Evolutionary conservation across 495 filamentous ascomycete genomes (phyloP).

Genomic region (Tuber borchii): DNA sequence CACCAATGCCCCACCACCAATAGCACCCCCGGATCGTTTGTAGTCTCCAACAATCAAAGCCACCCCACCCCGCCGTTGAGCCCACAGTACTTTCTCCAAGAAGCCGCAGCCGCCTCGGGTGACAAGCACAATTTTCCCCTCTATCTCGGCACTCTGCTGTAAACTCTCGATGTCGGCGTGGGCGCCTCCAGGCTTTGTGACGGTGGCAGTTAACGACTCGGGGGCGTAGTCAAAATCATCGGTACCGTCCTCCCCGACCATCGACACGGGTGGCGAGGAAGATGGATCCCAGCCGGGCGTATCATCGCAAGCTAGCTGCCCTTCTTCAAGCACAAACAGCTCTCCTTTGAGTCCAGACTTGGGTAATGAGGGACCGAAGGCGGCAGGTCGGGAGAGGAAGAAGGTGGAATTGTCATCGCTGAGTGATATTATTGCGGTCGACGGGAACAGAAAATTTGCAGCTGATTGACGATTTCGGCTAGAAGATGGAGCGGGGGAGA

Average conservation of each 20-base stretch:
- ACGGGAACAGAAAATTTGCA: constrained; percentile 76
- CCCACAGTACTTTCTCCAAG: constrained; percentile 94
- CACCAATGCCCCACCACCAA: constrained; percentile 53
- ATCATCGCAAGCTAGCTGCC: constrained; percentile 95
- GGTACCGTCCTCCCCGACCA: constrained; percentile 64
- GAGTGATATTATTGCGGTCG: constrained; percentile 88
- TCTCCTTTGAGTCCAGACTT: constrained; percentile 47
- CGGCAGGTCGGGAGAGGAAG: constrained; percentile 85
- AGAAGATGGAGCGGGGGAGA: constrained; percentile 57
- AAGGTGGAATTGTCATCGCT: constrained; percentile 97
- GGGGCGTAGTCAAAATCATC: constrained; percentile 54
- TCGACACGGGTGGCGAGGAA: constrained; percentile 10
- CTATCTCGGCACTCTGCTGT: constrained; percentile 90
- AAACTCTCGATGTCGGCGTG: constrained; percentile 94
- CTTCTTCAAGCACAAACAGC: constrained; percentile 51
- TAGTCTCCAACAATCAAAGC: constrained; percentile 94
- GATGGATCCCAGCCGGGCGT: constrained; percentile 74
- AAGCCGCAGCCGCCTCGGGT: constrained; percentile 94
- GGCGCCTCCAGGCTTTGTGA: constrained; percentile 46
- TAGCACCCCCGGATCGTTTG: constrained; percentile 62
- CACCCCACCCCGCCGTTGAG: constrained; percentile 77
- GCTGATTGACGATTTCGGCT: constrained; percentile 44
- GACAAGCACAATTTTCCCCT: constrained; percentile 82
- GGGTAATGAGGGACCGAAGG: constrained; percentile 79
- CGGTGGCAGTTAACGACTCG: constrained; percentile 25